phyloP scores from a whole-genome alignment of 1,284 basidiomycete species.

The Megacollybia platyphylla region DNA sequence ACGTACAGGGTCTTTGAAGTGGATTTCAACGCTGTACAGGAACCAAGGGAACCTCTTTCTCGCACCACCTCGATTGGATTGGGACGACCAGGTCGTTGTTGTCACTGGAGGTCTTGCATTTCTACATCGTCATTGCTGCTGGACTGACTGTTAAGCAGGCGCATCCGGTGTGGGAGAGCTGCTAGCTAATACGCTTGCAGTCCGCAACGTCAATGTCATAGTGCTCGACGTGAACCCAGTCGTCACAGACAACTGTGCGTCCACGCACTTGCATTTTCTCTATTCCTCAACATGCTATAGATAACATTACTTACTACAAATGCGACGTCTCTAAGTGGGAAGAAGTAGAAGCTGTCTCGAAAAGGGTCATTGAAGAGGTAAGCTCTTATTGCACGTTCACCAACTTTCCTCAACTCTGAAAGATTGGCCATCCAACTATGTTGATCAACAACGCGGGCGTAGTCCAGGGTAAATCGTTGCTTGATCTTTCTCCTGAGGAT shows the following conservation, averaged over 20 bases:
- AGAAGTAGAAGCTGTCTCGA: slow-evolving; percentile 62
- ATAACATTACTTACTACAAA: slow-evolving; percentile 70
- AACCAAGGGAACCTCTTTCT: slow-evolving; percentile 59
- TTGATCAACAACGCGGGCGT: slow-evolving; percentile 96
- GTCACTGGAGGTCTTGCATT: slow-evolving; percentile 70
- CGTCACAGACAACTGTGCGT: slow-evolving; percentile 61
- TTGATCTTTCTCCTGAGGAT: slow-evolving; percentile 71
- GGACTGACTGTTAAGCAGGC: slow-evolving; percentile 30
- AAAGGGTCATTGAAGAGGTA: slow-evolving; percentile 66
- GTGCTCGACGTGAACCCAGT: slow-evolving; percentile 77
- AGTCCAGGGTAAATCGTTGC: slow-evolving; percentile 76
- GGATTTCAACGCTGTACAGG: slow-evolving; percentile 59
- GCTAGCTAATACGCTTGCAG: slow-evolving; percentile 73
- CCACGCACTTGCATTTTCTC: slow-evolving; percentile 1
- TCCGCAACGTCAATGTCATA: slow-evolving; percentile 71
- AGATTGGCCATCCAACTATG: slow-evolving; percentile 84
- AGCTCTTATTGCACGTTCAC: slow-evolving; percentile 6
- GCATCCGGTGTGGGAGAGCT: slow-evolving; percentile 82
- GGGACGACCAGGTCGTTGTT: slow-evolving; percentile 79
- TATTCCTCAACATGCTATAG: slow-evolving; percentile 21
- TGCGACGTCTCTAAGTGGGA: slow-evolving; percentile 87
- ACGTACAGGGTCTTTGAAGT: slow-evolving; percentile 48
- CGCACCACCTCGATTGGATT: slow-evolving; percentile 50
- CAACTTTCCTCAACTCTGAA: slow-evolving; percentile 3
- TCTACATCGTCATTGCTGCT: background rate